Conservation (phyloP, 1,284 basidiomycete species). For the Wallemia hederae region DNA sequence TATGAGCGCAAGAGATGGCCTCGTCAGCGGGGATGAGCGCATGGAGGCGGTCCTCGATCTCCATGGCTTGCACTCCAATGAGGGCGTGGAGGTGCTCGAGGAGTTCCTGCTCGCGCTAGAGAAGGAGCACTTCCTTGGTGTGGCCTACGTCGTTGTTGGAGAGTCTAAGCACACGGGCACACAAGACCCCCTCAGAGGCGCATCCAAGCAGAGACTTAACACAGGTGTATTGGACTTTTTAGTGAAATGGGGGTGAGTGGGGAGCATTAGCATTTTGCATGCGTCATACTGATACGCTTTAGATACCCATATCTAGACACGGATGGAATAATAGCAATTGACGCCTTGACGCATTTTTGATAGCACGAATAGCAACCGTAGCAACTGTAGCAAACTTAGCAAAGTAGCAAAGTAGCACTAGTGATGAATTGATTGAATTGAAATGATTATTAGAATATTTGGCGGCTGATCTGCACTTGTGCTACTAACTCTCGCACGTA, state of each 20-base stretch:
- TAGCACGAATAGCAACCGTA: not conserved
- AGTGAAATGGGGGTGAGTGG: constrained; percentile 36
- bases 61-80: constrained; percentile 42
- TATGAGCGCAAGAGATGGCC: constrained; percentile 24
- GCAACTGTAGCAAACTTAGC: no score
- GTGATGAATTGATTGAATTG: no score
- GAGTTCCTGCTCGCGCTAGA: constrained; percentile 43
- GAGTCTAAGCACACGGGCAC: constrained; percentile 84
- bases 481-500: no score
- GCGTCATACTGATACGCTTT: not conserved
- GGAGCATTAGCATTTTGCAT: constrained; percentile 4
- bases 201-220: constrained; percentile 48
- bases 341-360: constrained; percentile 34
- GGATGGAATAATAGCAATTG: constrained; percentile 64
- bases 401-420: no score
- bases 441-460: no score
- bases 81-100: constrained; percentile 69
- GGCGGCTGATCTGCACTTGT: no score
- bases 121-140: constrained; percentile 21
- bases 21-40: constrained; percentile 42
- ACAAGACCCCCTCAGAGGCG: constrained; percentile 46
- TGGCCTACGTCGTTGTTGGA: constrained; percentile 52
- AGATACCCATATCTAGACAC: constrained; percentile 79
- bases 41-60: constrained; percentile 45
- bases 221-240: constrained; percentile 65